Evolutionary conservation across 345 rosid species (phyloP), one percentile per base, ranked within the genome.

Genomic region (Anastatica hierochuntica): DNA sequence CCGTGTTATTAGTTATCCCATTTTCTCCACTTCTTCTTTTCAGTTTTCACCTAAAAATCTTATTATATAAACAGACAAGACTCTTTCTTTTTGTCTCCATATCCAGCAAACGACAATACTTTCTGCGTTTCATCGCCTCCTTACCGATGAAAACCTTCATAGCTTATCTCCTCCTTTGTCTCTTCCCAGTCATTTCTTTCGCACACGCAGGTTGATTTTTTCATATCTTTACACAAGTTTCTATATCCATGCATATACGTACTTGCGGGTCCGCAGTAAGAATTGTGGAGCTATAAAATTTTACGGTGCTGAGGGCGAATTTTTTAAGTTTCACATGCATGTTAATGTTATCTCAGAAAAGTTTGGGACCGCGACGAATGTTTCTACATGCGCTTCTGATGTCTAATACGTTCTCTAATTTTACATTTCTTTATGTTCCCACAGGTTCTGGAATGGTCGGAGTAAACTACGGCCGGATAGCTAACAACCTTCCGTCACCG

Each of bases 381-480:
- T n/a, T n/a, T n/a, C n/a, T n/a, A n/a, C n/a, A n/a, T n/a, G n/a
- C n/a, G n/a, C n/a, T 29, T 8, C 0, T 5, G 7, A 5, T 6
- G 8, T 29, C 2, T 4, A 29, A 7, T 31, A 9, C 36, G 4
- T 10, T 31, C n/a, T 31, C 33, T 31, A 8, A 1, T 31, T 31
- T 31, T 10, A 3, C 1, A 1, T 19, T 66, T n/a, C 4, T 43
- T 31, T 10, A 11, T 27, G 8, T 11, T 34, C 33, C 18, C 2
- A 21, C 72, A 77, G 88, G 76, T 43, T 63, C 63, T 21, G 92
- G 84, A 4, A 41, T 56, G 19, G 14, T 92, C 27, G 98, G 97
- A n/a, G 70, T 92, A 12, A 92, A 92, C 65, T 92, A 88, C 23
- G 98, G 97, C 19, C 64, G 98, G 3, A 55, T 92, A 0, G 97